Evolutionary conservation across 2,329 filamentous ascomycete genomes (phyloP), one percentile per base, ranked within the genome.

Genomic region (Pseudogymnoascus sp.): DNA sequence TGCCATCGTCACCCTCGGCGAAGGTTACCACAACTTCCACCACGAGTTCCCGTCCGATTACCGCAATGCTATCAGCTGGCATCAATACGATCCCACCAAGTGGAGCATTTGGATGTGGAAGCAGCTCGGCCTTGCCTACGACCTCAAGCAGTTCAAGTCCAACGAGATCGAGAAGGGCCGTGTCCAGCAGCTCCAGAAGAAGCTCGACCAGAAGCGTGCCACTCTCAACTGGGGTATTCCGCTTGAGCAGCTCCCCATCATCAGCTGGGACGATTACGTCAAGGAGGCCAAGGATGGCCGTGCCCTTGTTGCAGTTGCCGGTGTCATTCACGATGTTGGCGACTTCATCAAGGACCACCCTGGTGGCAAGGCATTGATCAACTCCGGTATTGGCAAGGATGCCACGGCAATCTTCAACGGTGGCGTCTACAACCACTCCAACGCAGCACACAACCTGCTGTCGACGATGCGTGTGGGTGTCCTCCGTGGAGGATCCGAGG

Each of bases 11-110:
- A 96, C 91, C 47, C 87, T 96, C 21, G 91, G 91, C 60, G 91
- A 93, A 78, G 91, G 91, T 31, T 96, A 96, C 80, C 91, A 96
- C 83, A 96, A 96, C 83, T 96, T 96, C 83, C 91, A 96, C 79
- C 91, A 96, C 82, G 91, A 96, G 77, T 96, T 96, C 79, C 91
- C 91, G 63, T 93, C 90, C 10, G 91, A 96, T 77, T 96, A 95
- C 85, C 90, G 91, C 75, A 96, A 96, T 75, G 91, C 90, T 66
- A 93, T 95, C 70, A 82, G 91, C 77, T 96, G 91, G 90, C 88
- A 87, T 79, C 91, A 96, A 79, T 96, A 96, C 73, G 91, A 96
- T 76, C 91, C 91, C 57, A 96, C 91, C 76, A 96, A 96, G 81
- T 95, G 91, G 90, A 83, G 79, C 74, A 96, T 96, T 80, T 91